phyloP scores from a whole-genome alignment of 768 basidiomycete species.

The Hirschioporus abietinus region DNA sequence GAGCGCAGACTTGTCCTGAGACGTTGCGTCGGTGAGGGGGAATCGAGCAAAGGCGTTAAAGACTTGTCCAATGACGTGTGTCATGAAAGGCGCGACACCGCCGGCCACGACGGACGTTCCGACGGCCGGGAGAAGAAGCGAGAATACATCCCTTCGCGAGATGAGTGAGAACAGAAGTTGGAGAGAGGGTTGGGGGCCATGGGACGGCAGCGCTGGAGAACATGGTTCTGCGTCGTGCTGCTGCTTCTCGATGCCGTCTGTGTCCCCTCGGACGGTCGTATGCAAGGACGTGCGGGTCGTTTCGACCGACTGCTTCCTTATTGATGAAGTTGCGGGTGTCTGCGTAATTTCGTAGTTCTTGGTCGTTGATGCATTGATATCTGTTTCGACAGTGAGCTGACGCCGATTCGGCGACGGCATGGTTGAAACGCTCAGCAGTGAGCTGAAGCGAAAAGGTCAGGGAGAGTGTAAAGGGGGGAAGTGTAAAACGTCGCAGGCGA shows the following conservation, averaged over 20 bases:
- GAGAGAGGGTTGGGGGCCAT: constrained; percentile 40
- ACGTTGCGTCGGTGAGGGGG: constrained; percentile 30
- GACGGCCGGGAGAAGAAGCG: constrained; percentile 61
- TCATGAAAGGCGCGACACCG: constrained; percentile 82
- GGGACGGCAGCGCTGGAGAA: constrained; percentile 25
- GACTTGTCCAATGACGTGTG: constrained; percentile 68
- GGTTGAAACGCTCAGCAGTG: not conserved
- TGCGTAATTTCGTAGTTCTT: constrained; percentile 10
- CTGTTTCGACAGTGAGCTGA: not conserved
- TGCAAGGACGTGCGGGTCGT: constrained; percentile 13
- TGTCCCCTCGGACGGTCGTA: constrained; percentile 10
- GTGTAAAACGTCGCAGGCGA: not conserved
- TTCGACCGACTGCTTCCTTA: constrained; percentile 10
- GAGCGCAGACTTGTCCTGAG: constrained; percentile 34
- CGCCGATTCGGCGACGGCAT: not conserved
- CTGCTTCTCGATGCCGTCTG: constrained; percentile 27
- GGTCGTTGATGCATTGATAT: not conserved
- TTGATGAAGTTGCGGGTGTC: constrained; percentile 7
- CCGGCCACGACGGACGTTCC: constrained; percentile 58
- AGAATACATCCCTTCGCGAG: constrained; percentile 46
- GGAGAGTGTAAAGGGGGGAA: not conserved
- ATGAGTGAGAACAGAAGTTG: constrained; percentile 64
- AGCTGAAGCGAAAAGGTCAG: not conserved
- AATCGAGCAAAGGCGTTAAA: constrained; percentile 69
- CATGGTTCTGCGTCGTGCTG: constrained; percentile 16